A percentile compares a stretch with the other conserved stretches of the same genome.
Evolutionary conservation across 305 asterid genomes (phyloP).

Genomic region (Euphrasia arctica): DNA sequence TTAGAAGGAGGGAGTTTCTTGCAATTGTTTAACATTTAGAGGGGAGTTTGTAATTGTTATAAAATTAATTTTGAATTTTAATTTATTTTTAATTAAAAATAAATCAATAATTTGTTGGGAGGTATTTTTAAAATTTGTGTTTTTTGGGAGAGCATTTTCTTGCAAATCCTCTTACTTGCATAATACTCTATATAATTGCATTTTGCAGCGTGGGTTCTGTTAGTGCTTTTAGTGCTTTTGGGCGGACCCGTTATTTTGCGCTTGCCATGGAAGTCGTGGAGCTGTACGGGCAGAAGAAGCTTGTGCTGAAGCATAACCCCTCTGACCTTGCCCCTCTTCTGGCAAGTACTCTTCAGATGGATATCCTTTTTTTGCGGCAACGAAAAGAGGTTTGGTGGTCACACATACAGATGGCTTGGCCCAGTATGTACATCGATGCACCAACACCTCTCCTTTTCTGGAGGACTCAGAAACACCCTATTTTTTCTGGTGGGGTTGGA

Average conservation of each 20-base stretch:
- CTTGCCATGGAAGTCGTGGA: conserved; percentile 43
- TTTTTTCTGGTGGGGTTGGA: too few relatives aligned
- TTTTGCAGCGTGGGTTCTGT: conserved; percentile 63
- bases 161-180: too few relatives aligned
- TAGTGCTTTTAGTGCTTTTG: conserved; percentile 47
- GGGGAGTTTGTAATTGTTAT: too few relatives aligned
- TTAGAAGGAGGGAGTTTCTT: too few relatives aligned
- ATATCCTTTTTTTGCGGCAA: conserved; percentile 29
- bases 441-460: not conserved
- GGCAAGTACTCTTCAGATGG: conserved; percentile 26
- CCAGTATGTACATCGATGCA: not conserved
- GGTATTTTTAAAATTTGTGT: not conserved
- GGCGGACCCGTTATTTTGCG: conserved; percentile 66
- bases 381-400: conserved; percentile 25
- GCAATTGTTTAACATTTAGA: too few relatives aligned
- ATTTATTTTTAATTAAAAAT: too few relatives aligned
- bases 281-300: conserved; percentile 32
- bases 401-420: not conserved
- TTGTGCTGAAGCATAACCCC: conserved; percentile 42
- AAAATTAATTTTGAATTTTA: too few relatives aligned
- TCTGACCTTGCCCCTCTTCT: conserved; percentile 34
- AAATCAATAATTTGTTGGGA: too few relatives aligned
- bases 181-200: not conserved
- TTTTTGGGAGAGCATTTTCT: not conserved
- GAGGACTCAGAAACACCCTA: too few relatives aligned